Evolutionary conservation across 31 red algal species (phyloP).

Genomic region (Endocladia muricata): DNA sequence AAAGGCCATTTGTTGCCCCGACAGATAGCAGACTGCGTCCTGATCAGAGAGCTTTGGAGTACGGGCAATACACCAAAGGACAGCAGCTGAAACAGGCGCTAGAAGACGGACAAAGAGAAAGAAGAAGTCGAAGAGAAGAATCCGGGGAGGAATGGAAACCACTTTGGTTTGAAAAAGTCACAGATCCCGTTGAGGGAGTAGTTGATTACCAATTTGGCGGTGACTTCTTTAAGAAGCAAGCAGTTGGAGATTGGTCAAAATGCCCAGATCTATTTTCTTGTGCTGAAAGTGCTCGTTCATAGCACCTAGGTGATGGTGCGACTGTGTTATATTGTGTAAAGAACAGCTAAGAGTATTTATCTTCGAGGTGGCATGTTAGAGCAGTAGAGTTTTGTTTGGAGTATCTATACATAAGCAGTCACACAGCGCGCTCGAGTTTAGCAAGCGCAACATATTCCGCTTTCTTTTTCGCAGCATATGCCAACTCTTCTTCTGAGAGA

Average conservation of each 20-base stretch:
- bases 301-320: too few relatives aligned
- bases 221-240: conserved; percentile 62
- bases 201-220: conserved; percentile 74
- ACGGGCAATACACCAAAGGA: conserved; percentile 42
- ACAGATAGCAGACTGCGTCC: conserved; percentile 85
- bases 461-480: too few relatives aligned
- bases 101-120: conserved; percentile 82
- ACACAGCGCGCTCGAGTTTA: too few relatives aligned
- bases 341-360: too few relatives aligned
- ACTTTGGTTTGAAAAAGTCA: conserved; percentile 67
- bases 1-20: conserved; percentile 55
- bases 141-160: conserved; percentile 50
- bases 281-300: not conserved
- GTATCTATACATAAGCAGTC: too few relatives aligned
- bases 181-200: conserved; percentile 24
- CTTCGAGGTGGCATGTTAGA: too few relatives aligned
- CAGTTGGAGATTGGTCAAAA: conserved; percentile 58
- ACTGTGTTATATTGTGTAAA: too few relatives aligned
- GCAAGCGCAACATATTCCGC: too few relatives aligned
- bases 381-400: too few relatives aligned
- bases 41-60: conserved; percentile 86
- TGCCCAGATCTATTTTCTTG: conserved; percentile 78
- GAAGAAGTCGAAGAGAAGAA: conserved; percentile 53
- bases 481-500: too few relatives aligned
- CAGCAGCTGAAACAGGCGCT: conserved; percentile 54